phyloP scores from a whole-genome alignment of 371 early-diverging fungal species.

The Dipsacomyces acuminosporus region DNA sequence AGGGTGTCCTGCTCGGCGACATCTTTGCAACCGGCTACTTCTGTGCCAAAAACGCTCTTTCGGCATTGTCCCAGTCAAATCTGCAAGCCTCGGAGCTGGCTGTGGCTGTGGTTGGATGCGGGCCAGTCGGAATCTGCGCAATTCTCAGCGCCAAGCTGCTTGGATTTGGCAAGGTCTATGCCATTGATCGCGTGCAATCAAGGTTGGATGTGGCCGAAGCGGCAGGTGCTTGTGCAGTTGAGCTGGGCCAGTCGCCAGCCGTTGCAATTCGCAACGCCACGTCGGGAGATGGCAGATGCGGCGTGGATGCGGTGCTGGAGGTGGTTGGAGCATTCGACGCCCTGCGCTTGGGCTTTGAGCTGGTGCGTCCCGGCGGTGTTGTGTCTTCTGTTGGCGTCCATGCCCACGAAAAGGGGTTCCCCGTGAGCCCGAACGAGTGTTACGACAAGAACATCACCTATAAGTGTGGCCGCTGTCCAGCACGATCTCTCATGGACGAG shows the following conservation, averaged over 20 bases:
- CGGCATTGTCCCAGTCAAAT: constrained; percentile 19
- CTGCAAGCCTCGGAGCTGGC: constrained; percentile 15
- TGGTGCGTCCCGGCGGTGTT: constrained; percentile 33
- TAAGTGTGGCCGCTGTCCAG: constrained; percentile 24
- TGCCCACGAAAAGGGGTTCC: constrained; percentile 31
- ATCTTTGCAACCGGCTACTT: constrained; percentile 47
- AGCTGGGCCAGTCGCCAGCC: constrained; percentile 6
- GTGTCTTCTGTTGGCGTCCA: constrained; percentile 34
- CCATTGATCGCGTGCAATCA: constrained; percentile 35
- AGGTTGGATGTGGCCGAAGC: constrained; percentile 34
- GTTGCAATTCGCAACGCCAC: constrained; percentile 3
- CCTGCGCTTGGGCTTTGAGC: constrained; percentile 11
- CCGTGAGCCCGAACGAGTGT: constrained; percentile 31
- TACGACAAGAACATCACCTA: constrained; percentile 34
- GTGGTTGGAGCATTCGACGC: constrained; percentile 31
- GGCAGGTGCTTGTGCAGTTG: constrained; percentile 30
- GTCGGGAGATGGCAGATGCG: constrained; percentile 11
- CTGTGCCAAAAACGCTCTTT: constrained; percentile 44
- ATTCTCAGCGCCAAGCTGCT: constrained; percentile 33
- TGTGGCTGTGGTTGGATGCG: constrained; percentile 45
- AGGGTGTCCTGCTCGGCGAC: constrained; percentile 45
- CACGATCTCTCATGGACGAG: constrained; percentile 23
- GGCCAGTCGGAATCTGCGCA: constrained; percentile 46
- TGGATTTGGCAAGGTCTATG: constrained; percentile 34
- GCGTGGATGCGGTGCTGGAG: constrained; percentile 28